Conservation (phyloP, 2,329 filamentous ascomycete species). For the Tolypocladium tundrense region DNA sequence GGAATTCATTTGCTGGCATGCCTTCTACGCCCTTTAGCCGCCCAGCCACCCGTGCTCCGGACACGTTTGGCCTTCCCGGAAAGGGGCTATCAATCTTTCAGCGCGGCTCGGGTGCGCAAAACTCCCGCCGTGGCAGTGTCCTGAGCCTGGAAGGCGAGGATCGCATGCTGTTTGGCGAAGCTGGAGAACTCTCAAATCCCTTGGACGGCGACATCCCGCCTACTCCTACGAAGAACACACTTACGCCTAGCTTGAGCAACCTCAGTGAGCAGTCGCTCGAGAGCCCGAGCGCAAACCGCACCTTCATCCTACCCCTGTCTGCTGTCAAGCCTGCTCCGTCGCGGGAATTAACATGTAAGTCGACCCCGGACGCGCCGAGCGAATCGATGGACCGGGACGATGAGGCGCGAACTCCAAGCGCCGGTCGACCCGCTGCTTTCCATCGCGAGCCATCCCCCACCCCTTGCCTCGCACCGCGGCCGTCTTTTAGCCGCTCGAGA, state of each 20-base stretch:
- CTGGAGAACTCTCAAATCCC: constrained; percentile 12
- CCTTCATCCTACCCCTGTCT: constrained; percentile 31
- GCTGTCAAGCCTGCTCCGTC: constrained; percentile 25
- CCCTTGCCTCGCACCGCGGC: constrained; percentile 21
- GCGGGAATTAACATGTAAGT: constrained; percentile 36
- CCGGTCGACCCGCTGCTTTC: constrained; percentile 16
- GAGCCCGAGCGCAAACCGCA: constrained; percentile 37
- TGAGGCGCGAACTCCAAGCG: constrained; percentile 5
- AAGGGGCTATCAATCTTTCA: constrained; percentile 58
- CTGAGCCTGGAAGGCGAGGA: constrained; percentile 76
- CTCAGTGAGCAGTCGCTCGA: constrained; percentile 29
- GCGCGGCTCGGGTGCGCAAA: constrained; percentile 36
- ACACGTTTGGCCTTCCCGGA: constrained; percentile 43
- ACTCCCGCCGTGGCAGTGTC: constrained; percentile 55
- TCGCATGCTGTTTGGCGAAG: constrained; percentile 32
- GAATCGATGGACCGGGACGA: constrained; percentile 5
- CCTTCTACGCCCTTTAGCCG: constrained; percentile 75
- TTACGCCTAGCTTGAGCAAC: constrained; percentile 30
- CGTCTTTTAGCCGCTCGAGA: constrained; percentile 26
- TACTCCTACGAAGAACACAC: constrained; percentile 74
- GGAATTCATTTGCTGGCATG: constrained; percentile 60
- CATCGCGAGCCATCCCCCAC: constrained; percentile 20
- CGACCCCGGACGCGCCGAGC: constrained; percentile 10
- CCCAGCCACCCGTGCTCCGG: constrained; percentile 35
- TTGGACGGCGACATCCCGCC: constrained; percentile 63